A percentile compares a stretch with the other conserved stretches of the same genome.
These are phyloP conservation scores for Arthroderma sp. DNA, from an alignment of 2,329 filamentous ascomycete species.

Conservation along the genomic window DNA sequence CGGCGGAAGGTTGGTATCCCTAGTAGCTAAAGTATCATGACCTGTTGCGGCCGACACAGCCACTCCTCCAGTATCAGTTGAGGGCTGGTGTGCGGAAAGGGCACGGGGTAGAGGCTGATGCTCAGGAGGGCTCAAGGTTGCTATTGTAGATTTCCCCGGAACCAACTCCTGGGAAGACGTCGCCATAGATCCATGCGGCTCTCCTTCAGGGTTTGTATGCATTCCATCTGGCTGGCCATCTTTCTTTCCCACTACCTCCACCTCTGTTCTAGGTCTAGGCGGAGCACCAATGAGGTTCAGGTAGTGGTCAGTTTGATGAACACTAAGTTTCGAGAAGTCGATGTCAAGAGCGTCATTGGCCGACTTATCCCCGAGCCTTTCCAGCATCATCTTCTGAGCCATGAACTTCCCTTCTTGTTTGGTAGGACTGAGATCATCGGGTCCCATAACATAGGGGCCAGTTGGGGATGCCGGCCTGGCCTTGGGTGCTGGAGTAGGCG, in stretches of 20 bases:
- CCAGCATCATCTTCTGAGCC: not conserved
- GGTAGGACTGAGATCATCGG: conserved; percentile 14
- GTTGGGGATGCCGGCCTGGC: not conserved
- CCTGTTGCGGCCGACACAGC: not conserved
- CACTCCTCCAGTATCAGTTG: not conserved
- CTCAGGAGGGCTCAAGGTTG: not conserved
- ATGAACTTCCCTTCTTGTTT: conserved; percentile 15
- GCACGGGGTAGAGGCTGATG: not conserved
- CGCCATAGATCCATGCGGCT: not conserved
- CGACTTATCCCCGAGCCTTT: not conserved
- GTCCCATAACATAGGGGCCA: conserved; percentile 10
- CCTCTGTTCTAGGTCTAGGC: not conserved
- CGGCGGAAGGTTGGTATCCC: no score
- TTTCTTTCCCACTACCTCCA: no score
- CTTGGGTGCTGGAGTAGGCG: not conserved
- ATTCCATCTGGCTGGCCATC: not conserved
- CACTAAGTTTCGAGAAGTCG: not conserved
- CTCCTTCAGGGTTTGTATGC: not conserved
- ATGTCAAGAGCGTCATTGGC: not conserved
- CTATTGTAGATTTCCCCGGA: not conserved
- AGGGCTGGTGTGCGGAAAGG: not conserved
- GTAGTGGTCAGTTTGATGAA: not conserved
- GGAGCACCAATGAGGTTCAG: not conserved
- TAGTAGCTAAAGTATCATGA: not conserved
- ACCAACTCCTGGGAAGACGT: not conserved